A percentile compares a stretch with the other conserved stretches of the same genome.
These are phyloP conservation scores for Yamadazyma mexicana DNA, from an alignment of 1,139 yeast genomes.

Conservation along the genomic window DNA sequence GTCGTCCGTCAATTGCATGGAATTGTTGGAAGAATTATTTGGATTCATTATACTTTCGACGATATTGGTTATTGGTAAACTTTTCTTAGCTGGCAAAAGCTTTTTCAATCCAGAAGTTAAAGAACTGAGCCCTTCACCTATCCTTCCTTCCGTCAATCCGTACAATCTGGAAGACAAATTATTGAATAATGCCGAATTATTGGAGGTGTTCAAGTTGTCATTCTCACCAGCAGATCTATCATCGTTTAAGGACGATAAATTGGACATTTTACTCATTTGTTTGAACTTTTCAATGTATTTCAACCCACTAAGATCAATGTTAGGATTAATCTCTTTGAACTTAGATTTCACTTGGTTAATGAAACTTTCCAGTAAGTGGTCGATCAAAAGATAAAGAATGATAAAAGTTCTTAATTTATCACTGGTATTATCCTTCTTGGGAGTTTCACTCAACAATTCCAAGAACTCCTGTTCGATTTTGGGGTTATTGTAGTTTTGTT, in stretches of 20 bases:
- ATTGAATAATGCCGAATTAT: conserved; percentile 66
- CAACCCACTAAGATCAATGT: conserved; percentile 64
- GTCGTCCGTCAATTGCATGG: conserved; percentile 76
- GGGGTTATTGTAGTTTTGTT: conserved; percentile 69
- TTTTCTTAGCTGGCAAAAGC: conserved; percentile 82
- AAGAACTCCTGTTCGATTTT: conserved; percentile 61
- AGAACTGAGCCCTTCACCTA: conserved; percentile 79
- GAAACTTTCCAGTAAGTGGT: conserved; percentile 64
- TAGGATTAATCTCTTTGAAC: conserved; percentile 53
- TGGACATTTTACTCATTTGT: conserved; percentile 70
- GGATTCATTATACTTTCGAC: conserved; percentile 94
- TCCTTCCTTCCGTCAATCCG: conserved; percentile 82
- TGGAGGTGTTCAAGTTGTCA: conserved; percentile 18
- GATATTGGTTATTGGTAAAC: conserved; percentile 83
- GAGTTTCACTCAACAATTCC: conserved; percentile 49
- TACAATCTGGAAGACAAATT: conserved; percentile 75
- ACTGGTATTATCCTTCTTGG: conserved; percentile 57
- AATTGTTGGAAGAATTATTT: conserved; percentile 55
- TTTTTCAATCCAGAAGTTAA: conserved; percentile 86
- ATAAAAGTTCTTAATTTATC: conserved; percentile 90
- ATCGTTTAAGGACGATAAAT: conserved; percentile 30
- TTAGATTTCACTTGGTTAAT: conserved; percentile 64
- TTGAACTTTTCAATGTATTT: conserved; percentile 76
- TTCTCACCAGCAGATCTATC: conserved; percentile 18
- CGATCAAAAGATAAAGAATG: conserved; percentile 57